Evolutionary conservation across 768 basidiomycete species (phyloP).

Genomic region (Auricularia sp.): DNA sequence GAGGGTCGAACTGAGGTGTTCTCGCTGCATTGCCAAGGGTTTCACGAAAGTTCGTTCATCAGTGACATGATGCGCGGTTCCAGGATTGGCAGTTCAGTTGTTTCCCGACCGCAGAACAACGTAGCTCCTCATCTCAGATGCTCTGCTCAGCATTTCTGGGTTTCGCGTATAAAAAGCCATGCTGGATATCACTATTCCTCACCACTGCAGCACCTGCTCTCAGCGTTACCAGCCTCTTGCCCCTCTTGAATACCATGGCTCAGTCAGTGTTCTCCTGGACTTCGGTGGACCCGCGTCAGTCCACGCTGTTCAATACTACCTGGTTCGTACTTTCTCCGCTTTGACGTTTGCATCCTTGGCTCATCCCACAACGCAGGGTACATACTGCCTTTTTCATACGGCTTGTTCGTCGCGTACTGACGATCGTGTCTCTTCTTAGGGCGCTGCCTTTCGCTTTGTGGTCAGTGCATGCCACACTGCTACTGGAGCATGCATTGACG

Average conservation of each 20-base stretch:
- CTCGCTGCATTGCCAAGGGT: not conserved
- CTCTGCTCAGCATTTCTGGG: not conserved
- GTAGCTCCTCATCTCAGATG: slow-evolving; percentile 5
- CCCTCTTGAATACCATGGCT: slow-evolving; percentile 1
- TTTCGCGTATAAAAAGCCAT: not conserved
- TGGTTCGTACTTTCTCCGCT: not conserved
- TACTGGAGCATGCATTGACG: not conserved
- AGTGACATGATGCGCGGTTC: not conserved
- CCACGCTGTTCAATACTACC: slow-evolving; percentile 68
- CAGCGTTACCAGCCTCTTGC: slow-evolving; percentile 5
- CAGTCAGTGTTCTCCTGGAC: slow-evolving; percentile 65
- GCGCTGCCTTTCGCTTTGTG: not conserved
- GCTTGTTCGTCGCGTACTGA: not conserved
- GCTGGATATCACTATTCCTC: not conserved
- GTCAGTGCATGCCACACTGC: not conserved
- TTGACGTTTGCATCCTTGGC: not conserved
- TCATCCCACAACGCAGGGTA: not conserved
- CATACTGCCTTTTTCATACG: not conserved
- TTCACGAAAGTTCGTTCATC: not conserved
- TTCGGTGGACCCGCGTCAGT: slow-evolving; percentile 75
- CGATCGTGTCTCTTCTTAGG: not conserved
- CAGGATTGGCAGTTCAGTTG: not conserved
- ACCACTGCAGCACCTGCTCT: not conserved
- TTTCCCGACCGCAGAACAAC: not conserved
- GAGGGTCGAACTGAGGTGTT: not conserved